Percentiles rank a stretch among this genome's conserved stretches.
Evolutionary conservation across 345 rosid species (phyloP).

Genomic region (Brassica carinata): DNA sequence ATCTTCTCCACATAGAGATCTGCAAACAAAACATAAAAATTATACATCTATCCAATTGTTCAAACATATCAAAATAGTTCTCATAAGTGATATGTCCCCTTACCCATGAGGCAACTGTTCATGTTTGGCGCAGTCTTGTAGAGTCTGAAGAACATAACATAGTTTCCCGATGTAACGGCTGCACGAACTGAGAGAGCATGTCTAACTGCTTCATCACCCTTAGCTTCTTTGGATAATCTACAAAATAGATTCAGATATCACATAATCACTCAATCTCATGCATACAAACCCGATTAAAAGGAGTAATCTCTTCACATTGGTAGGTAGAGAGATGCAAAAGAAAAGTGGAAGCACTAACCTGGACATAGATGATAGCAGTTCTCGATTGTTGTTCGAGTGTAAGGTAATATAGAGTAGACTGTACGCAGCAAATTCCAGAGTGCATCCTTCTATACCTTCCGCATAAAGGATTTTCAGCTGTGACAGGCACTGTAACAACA

Average conservation of each 20-base stretch:
- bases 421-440: slow-evolving; percentile 93
- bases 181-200: slow-evolving; percentile 97
- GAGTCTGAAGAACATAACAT: slow-evolving; percentile 80
- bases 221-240: slow-evolving; percentile 78
- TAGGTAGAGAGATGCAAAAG: neutral
- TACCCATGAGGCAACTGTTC: slow-evolving; percentile 90
- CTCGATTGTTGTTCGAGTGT: slow-evolving; percentile 87
- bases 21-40: slow-evolving; percentile 40
- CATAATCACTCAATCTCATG: slow-evolving; percentile 16
- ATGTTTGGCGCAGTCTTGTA: slow-evolving; percentile 89
- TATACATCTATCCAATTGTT: slow-evolving; percentile 3
- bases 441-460: slow-evolving; percentile 92
- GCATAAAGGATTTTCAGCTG: slow-evolving; percentile 90
- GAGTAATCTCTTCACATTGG: slow-evolving; percentile 20
- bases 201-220: slow-evolving; percentile 74
- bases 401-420: slow-evolving; percentile 78
- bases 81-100: slow-evolving; percentile 32
- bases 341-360: slow-evolving; percentile 54
- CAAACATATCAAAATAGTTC: slow-evolving; percentile 16
- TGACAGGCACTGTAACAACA: slow-evolving; percentile 78
- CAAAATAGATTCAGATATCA: slow-evolving; percentile 16
- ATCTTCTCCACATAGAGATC: slow-evolving; percentile 92
- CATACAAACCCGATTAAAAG: slow-evolving; percentile 13
- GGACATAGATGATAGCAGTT: slow-evolving; percentile 84
- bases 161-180: slow-evolving; percentile 93